A percentile compares a stretch with the other conserved stretches of the same genome.
These are phyloP conservation scores for Fragosphaeria purpurea DNA, from an alignment of 2,329 filamentous ascomycete species.

Conservation along the genomic window DNA sequence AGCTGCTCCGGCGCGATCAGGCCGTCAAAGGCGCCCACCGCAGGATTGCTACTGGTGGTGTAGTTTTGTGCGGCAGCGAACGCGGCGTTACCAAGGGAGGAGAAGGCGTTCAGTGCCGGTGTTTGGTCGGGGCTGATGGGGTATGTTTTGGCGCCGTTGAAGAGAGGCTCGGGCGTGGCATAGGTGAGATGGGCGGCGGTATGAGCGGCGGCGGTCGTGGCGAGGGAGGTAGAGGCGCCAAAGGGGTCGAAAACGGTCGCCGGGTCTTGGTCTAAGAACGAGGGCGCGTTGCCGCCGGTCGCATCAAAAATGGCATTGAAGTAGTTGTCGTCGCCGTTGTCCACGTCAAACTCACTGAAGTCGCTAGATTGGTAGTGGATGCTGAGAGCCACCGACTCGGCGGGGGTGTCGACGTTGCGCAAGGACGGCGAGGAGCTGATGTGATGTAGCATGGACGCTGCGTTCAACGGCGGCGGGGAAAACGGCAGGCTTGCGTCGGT, in stretches of 20 bases:
- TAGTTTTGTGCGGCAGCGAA: not conserved
- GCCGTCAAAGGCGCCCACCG: slow-evolving; percentile 17
- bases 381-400: slow-evolving; percentile 37
- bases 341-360: slow-evolving; percentile 28
- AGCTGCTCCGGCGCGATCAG: slow-evolving; percentile 34
- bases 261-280: slow-evolving; percentile 31
- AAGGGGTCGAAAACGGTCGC: slow-evolving; percentile 7
- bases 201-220: not conserved
- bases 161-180: slow-evolving; percentile 11
- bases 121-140: slow-evolving; percentile 45
- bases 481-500: slow-evolving; percentile 20
- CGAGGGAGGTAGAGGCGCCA: slow-evolving; percentile 3
- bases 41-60: slow-evolving; percentile 7
- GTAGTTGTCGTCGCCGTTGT: slow-evolving; percentile 28
- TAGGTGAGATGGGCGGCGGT: not conserved
- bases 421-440: slow-evolving; percentile 31
- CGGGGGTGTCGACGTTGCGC: slow-evolving; percentile 34
- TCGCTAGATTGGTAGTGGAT: slow-evolving; percentile 40
- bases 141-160: slow-evolving; percentile 21
- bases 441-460: slow-evolving; percentile 30
- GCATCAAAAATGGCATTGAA: slow-evolving; percentile 36
- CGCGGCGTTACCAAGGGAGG: slow-evolving; percentile 28
- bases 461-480: slow-evolving; percentile 30
- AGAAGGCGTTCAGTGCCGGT: slow-evolving; percentile 34
- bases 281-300: slow-evolving; percentile 30